A percentile compares a stretch with the other conserved stretches of the same genome.
Conservation (phyloP, 140 eudicot species). For the Stevia rebaudiana region DNA sequence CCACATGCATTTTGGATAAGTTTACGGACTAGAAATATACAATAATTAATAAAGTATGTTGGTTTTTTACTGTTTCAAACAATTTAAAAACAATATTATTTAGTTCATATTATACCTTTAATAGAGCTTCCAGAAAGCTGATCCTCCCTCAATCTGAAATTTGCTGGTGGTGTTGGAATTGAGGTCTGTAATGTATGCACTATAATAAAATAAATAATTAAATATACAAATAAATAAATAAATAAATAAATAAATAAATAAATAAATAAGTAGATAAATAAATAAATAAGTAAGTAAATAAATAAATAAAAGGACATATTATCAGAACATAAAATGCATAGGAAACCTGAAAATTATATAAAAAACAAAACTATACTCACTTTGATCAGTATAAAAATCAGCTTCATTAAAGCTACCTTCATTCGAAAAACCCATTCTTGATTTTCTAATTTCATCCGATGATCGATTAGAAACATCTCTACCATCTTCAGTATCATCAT, state of each 20-base stretch:
- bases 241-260: too few species aligned
- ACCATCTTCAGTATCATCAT: slow-evolving; percentile 87
- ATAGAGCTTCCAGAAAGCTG: slow-evolving; percentile 59
- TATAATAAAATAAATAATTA: slow-evolving; percentile 17
- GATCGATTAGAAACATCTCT: slow-evolving; percentile 63
- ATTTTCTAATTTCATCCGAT: slow-evolving; percentile 82
- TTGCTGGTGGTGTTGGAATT: slow-evolving; percentile 75
- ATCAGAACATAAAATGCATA: background rate
- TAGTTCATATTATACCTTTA: too few species aligned
- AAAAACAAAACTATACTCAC: background rate
- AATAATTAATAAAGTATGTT: too few species aligned
- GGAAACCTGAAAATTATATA: too few species aligned
- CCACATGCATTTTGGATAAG: too few species aligned
- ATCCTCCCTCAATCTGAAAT: slow-evolving; percentile 67
- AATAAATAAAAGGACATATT: background rate
- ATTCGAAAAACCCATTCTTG: slow-evolving; percentile 80
- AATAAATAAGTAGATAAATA: too few species aligned
- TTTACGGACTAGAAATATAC: too few species aligned
- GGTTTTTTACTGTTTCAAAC: too few species aligned
- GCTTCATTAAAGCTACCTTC: slow-evolving; percentile 42
- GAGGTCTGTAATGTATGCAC: slow-evolving; percentile 52
- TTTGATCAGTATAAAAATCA: slow-evolving; percentile 53
- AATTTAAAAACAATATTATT: too few species aligned
- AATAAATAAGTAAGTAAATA: too few species aligned
- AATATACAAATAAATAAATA: too few species aligned